These are phyloP conservation scores for Fusarium verticillioides DNA, from an alignment of 2,329 filamentous ascomycete species.

Conservation along the genomic window DNA sequence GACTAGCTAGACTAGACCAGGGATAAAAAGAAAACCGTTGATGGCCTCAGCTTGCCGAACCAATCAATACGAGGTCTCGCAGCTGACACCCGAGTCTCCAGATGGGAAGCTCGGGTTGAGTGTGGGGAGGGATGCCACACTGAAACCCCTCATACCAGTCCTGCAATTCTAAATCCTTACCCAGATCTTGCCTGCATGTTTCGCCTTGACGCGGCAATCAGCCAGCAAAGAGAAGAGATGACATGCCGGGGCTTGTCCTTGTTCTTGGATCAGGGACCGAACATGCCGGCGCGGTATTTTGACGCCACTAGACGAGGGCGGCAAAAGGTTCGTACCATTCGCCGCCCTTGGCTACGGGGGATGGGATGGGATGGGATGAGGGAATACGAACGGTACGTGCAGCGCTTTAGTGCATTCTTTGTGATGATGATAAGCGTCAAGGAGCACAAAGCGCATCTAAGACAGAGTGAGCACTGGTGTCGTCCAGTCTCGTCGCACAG, in stretches of 20 bases:
- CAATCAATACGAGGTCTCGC: slow-evolving; percentile 1
- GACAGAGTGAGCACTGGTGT: background rate
- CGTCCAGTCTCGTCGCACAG: slow-evolving; percentile 20
- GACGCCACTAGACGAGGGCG: slow-evolving; percentile 10
- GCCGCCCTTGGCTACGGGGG: background rate
- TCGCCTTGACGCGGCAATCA: slow-evolving; percentile 15
- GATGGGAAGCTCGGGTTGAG: slow-evolving; percentile 3
- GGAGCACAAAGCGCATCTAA: slow-evolving; percentile 8
- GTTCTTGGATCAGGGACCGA: background rate
- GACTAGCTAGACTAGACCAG: slow-evolving; percentile 14
- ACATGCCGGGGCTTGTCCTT: slow-evolving; percentile 18
- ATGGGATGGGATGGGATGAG: background rate
- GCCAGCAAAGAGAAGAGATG: slow-evolving; percentile 32
- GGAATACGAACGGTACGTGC: background rate
- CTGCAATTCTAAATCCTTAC: slow-evolving; percentile 23
- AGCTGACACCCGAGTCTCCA: slow-evolving; percentile 19
- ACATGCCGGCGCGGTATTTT: slow-evolving; percentile 5
- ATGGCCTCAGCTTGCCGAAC: slow-evolving; percentile 16
- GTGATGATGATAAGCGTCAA: background rate
- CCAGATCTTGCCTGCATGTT: slow-evolving; percentile 24
- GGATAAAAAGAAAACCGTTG: slow-evolving; percentile 28
- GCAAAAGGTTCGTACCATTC: background rate
- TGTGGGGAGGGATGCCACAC: slow-evolving; percentile 35
- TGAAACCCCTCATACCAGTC: slow-evolving; percentile 27
- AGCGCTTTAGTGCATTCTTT: background rate